Evolutionary conservation across 306 rosid species (phyloP).

Genomic region (Alnus rubra): DNA sequence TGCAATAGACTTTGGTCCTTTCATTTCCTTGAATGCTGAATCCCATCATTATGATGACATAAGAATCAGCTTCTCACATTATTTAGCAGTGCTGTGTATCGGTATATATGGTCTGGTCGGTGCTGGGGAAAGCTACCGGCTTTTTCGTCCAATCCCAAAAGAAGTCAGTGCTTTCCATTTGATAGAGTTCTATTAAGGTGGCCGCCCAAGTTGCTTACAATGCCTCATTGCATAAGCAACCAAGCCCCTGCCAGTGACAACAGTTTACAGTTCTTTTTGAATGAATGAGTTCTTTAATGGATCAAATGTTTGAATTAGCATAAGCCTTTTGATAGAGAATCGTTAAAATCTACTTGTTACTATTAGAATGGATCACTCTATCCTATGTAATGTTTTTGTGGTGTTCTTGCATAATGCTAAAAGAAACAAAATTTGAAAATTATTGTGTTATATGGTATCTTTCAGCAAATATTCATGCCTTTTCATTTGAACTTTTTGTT

Average conservation of each 20-base stretch:
- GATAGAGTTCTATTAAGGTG: background rate
- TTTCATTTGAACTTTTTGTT: constrained; percentile 1
- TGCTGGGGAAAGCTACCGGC: background rate
- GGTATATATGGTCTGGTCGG: background rate
- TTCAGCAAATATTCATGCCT: background rate
- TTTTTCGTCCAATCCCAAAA: background rate
- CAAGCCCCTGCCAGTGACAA: background rate
- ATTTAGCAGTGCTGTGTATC: background rate
- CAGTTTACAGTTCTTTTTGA: background rate
- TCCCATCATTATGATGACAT: background rate
- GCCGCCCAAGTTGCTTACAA: background rate
- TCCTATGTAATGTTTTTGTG: background rate
- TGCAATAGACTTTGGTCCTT: background rate
- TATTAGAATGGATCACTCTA: background rate
- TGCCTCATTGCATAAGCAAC: background rate
- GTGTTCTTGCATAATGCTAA: background rate
- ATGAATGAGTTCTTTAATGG: background rate
- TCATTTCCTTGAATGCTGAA: background rate
- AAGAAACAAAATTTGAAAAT: background rate
- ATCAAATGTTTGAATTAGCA: background rate
- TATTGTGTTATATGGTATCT: background rate
- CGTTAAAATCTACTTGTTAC: background rate
- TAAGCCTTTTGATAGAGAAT: background rate
- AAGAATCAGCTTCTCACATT: background rate
- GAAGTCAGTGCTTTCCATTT: background rate